A percentile compares a stretch with the other conserved stretches of the same genome.
Evolutionary conservation across 345 rosid genomes (phyloP).

Genomic region (Gossypium thurberi): DNA sequence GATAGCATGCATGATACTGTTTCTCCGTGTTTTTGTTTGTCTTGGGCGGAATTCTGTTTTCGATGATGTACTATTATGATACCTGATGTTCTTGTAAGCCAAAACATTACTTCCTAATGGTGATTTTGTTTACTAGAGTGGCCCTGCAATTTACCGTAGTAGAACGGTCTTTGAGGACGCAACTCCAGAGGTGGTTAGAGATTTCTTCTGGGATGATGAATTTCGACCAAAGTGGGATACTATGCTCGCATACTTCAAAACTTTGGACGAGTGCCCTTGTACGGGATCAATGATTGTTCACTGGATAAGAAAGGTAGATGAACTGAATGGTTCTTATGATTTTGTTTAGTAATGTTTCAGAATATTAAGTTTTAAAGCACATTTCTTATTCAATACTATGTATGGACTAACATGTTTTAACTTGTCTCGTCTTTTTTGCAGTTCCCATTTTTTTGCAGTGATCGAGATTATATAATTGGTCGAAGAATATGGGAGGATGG

Average conservation of each 20-base stretch:
- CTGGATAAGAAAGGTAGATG: constrained; percentile 79
- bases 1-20: neutral
- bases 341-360: neutral
- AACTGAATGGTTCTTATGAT: neutral
- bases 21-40: neutral
- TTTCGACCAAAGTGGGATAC: constrained; percentile 87
- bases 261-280: constrained; percentile 60
- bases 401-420: neutral
- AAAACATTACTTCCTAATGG: neutral
- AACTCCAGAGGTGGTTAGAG: constrained; percentile 75
- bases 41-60: neutral
- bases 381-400: neutral
- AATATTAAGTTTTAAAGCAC: neutral
- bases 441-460: constrained; percentile 97
- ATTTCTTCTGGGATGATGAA: constrained; percentile 98
- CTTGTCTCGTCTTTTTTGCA: constrained; percentile 31
- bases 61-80: neutral
- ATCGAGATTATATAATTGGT: constrained; percentile 87
- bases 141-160: constrained; percentile 64
- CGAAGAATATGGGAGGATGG: constrained; percentile 91
- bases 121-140: constrained; percentile 40
- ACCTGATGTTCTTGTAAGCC: neutral
- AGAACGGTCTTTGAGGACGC: constrained; percentile 94
- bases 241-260: constrained; percentile 76
- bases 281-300: constrained; percentile 71